Conservation (phyloP, 2,329 filamentous ascomycete genomes). For the Hypomyces perniciosus region DNA sequence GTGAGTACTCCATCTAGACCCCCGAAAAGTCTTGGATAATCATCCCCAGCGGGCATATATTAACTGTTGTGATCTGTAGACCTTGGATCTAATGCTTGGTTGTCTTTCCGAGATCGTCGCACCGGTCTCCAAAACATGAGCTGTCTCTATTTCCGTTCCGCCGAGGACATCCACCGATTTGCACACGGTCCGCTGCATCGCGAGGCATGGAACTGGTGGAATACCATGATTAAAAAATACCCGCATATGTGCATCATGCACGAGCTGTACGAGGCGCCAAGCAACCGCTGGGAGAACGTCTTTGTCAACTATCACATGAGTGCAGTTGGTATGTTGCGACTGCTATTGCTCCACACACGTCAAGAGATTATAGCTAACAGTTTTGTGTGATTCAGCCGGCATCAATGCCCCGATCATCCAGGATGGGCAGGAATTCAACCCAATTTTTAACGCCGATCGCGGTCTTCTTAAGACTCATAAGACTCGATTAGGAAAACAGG, state of each 20-base stretch:
- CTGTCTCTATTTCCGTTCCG: slow-evolving; percentile 41
- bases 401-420: slow-evolving; percentile 2
- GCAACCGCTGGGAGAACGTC: slow-evolving; percentile 40
- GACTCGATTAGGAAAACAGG: not conserved
- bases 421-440: slow-evolving; percentile 4
- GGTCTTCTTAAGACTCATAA: slow-evolving; percentile 6
- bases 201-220: slow-evolving; percentile 41
- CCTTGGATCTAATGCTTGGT: slow-evolving; percentile 2
- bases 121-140: slow-evolving; percentile 30
- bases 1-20: not conserved
- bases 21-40: not conserved
- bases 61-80: not conserved
- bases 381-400: not conserved
- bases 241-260: slow-evolving; percentile 41
- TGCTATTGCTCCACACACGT: not conserved
- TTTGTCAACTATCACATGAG: slow-evolving; percentile 28
- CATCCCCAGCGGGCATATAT: not conserved
- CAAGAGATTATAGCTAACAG: not conserved
- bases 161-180: slow-evolving; percentile 40
- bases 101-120: not conserved
- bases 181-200: slow-evolving; percentile 39
- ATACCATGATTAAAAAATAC: slow-evolving; percentile 25
- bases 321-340: slow-evolving; percentile 6
- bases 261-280: slow-evolving; percentile 38
- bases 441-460: not conserved